Evolutionary conservation across 2,329 filamentous ascomycete genomes (phyloP).

Genomic region (Penicillium griseofulvum): DNA sequence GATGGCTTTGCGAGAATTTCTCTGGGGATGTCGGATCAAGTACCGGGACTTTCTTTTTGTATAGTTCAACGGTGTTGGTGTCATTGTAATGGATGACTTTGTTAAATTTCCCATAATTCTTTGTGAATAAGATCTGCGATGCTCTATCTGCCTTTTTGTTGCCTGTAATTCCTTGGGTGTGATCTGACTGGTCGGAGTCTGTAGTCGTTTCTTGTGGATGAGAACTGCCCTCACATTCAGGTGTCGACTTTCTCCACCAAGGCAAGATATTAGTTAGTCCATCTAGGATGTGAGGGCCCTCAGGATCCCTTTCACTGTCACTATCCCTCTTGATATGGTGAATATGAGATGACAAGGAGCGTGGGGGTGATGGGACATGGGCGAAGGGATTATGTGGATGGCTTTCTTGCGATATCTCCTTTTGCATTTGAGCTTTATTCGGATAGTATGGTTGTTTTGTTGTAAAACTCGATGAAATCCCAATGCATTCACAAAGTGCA

Average conservation of each 20-base stretch:
- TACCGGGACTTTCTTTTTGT: not conserved
- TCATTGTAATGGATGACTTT: not conserved
- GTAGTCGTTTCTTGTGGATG: not conserved
- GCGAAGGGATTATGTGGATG: conserved; percentile 5
- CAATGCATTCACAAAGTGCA: too few relatives aligned
- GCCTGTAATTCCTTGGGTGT: not conserved
- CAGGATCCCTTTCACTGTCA: not conserved
- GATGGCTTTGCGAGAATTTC: not conserved
- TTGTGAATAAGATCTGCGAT: not conserved
- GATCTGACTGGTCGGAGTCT: not conserved
- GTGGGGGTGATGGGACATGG: conserved; percentile 2
- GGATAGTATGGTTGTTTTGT: too few relatives aligned
- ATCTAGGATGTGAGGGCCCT: not conserved
- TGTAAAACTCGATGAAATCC: too few relatives aligned
- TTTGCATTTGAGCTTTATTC: too few relatives aligned
- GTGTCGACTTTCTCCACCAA: not conserved
- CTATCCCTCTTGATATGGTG: not conserved
- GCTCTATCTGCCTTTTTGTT: not conserved
- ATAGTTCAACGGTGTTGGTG: conserved; percentile 2
- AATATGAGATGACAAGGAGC: not conserved
- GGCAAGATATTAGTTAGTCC: not conserved
- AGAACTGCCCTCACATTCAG: conserved; percentile 5
- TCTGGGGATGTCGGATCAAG: not conserved
- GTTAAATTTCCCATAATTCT: conserved; percentile 1
- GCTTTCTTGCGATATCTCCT: not conserved